Conservation (phyloP, 2,329 filamentous ascomycete genomes). For the Apiospora sp. region DNA sequence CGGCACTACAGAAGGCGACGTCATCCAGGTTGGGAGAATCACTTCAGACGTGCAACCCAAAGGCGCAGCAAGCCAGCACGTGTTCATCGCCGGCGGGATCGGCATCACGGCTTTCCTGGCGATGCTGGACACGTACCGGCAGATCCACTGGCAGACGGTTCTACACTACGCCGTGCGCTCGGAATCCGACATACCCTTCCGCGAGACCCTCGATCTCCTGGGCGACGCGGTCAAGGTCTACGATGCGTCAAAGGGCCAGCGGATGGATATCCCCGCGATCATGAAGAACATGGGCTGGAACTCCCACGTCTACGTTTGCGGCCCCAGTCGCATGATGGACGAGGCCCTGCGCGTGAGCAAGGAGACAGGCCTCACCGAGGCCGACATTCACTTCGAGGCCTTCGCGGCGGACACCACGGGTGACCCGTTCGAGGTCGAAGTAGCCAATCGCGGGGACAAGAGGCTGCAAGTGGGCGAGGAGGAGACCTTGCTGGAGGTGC, state of each 20-base stretch:
- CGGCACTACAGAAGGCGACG: slow-evolving; percentile 53
- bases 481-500: slow-evolving; percentile 58
- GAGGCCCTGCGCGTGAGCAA: slow-evolving; percentile 53
- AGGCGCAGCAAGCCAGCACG: slow-evolving; percentile 60
- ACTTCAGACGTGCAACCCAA: slow-evolving; percentile 56
- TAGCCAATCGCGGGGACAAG: slow-evolving; percentile 48
- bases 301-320: slow-evolving; percentile 68
- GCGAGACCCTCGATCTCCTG: slow-evolving; percentile 53
- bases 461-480: slow-evolving; percentile 54
- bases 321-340: slow-evolving; percentile 64
- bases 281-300: slow-evolving; percentile 52
- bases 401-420: slow-evolving; percentile 63
- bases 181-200: slow-evolving; percentile 61
- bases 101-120: slow-evolving; percentile 71
- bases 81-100: slow-evolving; percentile 71
- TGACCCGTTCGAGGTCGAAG: slow-evolving; percentile 66
- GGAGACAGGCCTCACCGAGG: slow-evolving; percentile 51
- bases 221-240: slow-evolving; percentile 57
- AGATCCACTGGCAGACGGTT: slow-evolving; percentile 57
- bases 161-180: slow-evolving; percentile 68
- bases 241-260: slow-evolving; percentile 56
- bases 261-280: slow-evolving; percentile 59
- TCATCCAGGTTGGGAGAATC: slow-evolving; percentile 59
- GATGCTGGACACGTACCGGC: slow-evolving; percentile 51
- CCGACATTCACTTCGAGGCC: slow-evolving; percentile 67